Evolutionary conservation across 441 rosid genomes (phyloP), one percentile per base, ranked within the genome.

Genomic region (Dalechampia spathulata): DNA sequence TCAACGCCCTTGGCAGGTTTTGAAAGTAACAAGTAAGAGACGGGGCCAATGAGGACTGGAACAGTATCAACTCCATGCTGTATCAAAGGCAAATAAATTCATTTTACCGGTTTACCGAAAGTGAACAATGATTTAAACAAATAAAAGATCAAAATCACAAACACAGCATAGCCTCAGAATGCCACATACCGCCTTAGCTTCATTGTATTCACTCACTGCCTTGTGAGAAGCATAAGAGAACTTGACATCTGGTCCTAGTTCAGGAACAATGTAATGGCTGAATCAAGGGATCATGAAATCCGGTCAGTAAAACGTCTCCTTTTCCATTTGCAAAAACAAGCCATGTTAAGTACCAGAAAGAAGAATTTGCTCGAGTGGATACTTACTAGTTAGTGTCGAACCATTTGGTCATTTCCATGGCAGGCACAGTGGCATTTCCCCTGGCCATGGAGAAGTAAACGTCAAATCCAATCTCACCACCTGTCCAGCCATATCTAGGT

Each of bases 401-500:
- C 98, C 98, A 91, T 90, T 91, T 91, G 75, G 96, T 91, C 98
- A 92, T 92, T 67, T 92, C 98, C 98, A 92, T 92, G 39, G 98
- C 98, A 0, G 98, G 96, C 10, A 84, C 93, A 38, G 90, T 63
- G 63, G 98, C 96, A 61, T 88, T 88, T 38, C 98, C 98, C 75
- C 98, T 86, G 64, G 96, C 98, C 96, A 92, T 88, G 54, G 98
- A 88, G 77, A 92, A 92, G 80, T 79, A 92, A 40, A 76, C 72
- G 53, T 83, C 88, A 0, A 84, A 80, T 12, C 85, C 96, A 13
- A 92, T 92, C 87, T 92, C 95, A 4, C 87, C 94, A 40, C 82
- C 83, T 11, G 59, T 78, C 83, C 83, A 92, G 21, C 84, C 78
- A 49, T 92, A 92, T 50, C 95, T 81, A 1, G 85, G 79, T 7